Base-by-base conservation (phyloP, 352 stramenopile species). In the Globisporangium radiosum region DNA sequence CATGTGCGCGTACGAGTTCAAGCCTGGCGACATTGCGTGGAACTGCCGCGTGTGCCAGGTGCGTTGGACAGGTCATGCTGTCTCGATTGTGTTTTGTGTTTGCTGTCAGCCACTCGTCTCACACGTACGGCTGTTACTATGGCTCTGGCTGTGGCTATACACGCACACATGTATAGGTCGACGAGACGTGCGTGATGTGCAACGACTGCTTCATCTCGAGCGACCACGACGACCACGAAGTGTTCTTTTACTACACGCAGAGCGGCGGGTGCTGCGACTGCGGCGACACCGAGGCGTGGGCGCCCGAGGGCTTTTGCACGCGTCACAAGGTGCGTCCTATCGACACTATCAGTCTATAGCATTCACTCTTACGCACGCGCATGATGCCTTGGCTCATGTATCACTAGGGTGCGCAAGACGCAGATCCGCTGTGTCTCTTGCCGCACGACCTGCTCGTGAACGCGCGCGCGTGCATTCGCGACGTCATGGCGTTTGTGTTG, bases 181-280 rank as follows among this genome's bases (percentile, higher is more conserved):
- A 96, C 59, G 82, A 93, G 67, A 95, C 85, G 44, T 99, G 97
- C 67, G 96, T 99, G 14, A 87, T 99, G 68, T 99, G 97, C 76
- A 98, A 99, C 64, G 84, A 96, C 53, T 99, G 97, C 76, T 99
- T 98, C 68, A 92, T 98, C 74, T 70, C 81, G 36, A 91, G 81
- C 66, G 76, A 98, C 59, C 97, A 99, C 65, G 81, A 97, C 48
- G 90, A 88, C 64, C 92, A 97, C 62, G 88, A 97, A 51, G 91
- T 97, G 9, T 97, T 96, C 59, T 97, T 97, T 57, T 97, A 97
- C 70, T 95, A 97, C 61, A 94, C 91, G 52, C 82, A 90, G 50
- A 96, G 97, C 66, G 95, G 96, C 14, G 97, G 96, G 38, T 99
- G 97, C 77, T 99, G 97, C 66, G 96, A 99, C 74, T 99, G 97